Evolutionary conservation across 1,284 basidiomycete species (phyloP), one percentile per base, ranked within the genome.

Genomic region (Cystobasidium pallidum): DNA sequence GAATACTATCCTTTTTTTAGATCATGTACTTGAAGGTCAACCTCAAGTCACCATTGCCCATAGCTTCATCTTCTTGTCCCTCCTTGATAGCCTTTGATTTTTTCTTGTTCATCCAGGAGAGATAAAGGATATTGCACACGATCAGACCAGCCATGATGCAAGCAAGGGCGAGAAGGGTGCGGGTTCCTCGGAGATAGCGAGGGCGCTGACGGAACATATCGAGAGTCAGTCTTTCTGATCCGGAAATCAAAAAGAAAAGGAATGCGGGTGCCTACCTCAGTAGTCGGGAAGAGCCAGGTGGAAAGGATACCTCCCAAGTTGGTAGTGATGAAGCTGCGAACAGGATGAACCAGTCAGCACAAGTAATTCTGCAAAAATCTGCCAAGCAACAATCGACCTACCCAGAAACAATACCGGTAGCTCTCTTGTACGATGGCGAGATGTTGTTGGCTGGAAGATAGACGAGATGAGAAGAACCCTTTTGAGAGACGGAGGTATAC

Each of bases 391-490:
- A 21, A 19, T n/a, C 19, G 26, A 7, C 62, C 36, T 21, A 65
- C 45, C 68, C 68, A 43, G 45, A 49, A 21, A 71, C 68, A 36
- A 71, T 64, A 49, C 59, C 68, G 15, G 68, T 71, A 10, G 59
- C 49, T 49, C 68, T 58, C 68, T 71, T 71, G 59, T 71, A 63
- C n/a, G 32, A 64, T 10, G 68, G 68, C n/a, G 59, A 51, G 36
- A 71, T 28, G 61, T 71, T 71, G 68, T 71, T 71, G 34, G 68
- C 67, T 61, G 57, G 2, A 26, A 2, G n/a, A n/a, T n/a, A n/a
- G n/a, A n/a, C n/a, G n/a, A n/a, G n/a, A n/a, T n/a, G n/a, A n/a
- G n/a, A n/a, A 24, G 3, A 34, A 43, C 7, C 15, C 49, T 26
- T 47, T 15, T 13, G 10, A 3, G 4, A 59, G 39, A 6, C 47